These are phyloP conservation scores for Silene latifolia DNA, from an alignment of 148 eudicot genomes.

Conservation along the genomic window DNA sequence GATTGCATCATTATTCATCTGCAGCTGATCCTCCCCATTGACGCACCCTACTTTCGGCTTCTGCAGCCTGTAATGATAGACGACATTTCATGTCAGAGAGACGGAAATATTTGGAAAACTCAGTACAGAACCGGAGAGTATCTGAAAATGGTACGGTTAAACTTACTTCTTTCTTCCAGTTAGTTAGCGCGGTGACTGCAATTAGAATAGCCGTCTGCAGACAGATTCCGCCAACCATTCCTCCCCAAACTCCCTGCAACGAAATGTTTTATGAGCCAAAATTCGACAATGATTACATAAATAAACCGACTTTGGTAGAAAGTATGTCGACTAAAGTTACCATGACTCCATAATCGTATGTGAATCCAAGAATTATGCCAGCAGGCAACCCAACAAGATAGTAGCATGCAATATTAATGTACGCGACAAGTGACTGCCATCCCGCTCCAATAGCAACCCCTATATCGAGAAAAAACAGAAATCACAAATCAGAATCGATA, in stretches of 20 bases:
- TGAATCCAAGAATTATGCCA: constrained; percentile 69
- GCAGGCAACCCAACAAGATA: constrained; percentile 73
- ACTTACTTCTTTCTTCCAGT: constrained; percentile 75
- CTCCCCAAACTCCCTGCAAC: constrained; percentile 85
- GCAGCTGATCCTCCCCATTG: constrained; percentile 70
- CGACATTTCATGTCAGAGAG: background rate
- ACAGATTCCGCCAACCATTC: constrained; percentile 69
- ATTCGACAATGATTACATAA: too few species aligned
- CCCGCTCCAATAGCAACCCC: constrained; percentile 95
- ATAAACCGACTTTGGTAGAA: background rate
- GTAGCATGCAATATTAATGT: constrained; percentile 71
- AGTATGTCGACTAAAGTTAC: constrained; percentile 27
- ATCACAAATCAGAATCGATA: background rate
- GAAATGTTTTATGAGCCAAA: constrained; percentile 8
- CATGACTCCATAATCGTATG: constrained; percentile 45
- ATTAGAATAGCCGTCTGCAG: constrained; percentile 65
- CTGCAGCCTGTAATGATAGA: constrained; percentile 39
- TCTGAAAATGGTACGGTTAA: background rate
- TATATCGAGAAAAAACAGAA: constrained; percentile 12
- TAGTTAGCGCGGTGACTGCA: constrained; percentile 41
- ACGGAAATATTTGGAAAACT: background rate
- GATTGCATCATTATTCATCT: constrained; percentile 31
- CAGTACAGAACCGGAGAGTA: background rate
- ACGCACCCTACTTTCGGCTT: constrained; percentile 59
- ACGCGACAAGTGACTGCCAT: constrained; percentile 79